Evolutionary conservation across 2,329 filamentous ascomycete genomes (phyloP), one percentile per base, ranked within the genome.

Genomic region (Alternaria sp.): DNA sequence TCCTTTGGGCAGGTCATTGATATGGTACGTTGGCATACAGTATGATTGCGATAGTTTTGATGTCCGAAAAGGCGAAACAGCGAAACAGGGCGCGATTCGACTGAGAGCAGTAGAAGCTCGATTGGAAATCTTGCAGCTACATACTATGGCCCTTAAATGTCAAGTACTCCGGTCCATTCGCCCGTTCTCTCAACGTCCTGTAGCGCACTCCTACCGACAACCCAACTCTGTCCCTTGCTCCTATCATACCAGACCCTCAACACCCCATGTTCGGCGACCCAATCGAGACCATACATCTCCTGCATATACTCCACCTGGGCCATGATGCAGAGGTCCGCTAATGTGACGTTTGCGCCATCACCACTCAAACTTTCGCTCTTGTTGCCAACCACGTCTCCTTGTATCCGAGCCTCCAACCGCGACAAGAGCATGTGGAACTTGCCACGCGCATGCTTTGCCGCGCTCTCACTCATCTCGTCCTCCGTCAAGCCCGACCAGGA

Each of bases 321-420:
- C 58, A 70, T 50, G 5, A 74, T 21, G 17, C 46, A 45, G 4
- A 73, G 9, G 54, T 71, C 64, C 23, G 66, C 70, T 10, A 71
- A 32, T 21, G 61, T 68, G 19, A 61, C 61, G 30, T 58, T 40
- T 12, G 19, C 47, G 15, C 65, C 59, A 13, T 61, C 47, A 21
- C 66, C 68, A 45, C 54, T 58, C 44, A 71, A 57, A 61, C 68
- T 69, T 52, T 23, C 55, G 19, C 44, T 65, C 28, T 54, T 40
- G 28, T 61, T 57, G 32, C 28, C 19, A 6, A 61, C 28, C 13
- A 68, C 57, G 55, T 64, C 65, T 13, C 45, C 57, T 21, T 57
- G 30, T 7, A 69, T 40, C 66, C 68, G 71, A 2, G 25, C 26
- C 55, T 69, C 68, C 54, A 71, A n/a, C 45, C 54, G 62, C 8